phyloP scores from a whole-genome alignment of 768 basidiomycete species.

The Calvatia gigantea region DNA sequence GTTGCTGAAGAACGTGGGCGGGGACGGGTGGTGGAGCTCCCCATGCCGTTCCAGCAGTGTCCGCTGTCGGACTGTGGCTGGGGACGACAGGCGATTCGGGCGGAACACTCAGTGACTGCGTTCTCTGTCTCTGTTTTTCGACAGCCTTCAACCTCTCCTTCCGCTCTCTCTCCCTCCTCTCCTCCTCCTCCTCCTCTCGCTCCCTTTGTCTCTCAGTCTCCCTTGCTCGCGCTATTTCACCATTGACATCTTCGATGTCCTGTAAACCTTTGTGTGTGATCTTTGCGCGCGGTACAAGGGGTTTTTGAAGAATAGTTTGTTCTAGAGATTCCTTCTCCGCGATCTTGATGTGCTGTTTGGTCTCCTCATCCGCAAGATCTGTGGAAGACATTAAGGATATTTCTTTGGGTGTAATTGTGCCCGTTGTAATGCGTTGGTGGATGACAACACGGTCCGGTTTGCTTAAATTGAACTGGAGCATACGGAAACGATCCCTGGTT shows the following conservation, averaged over 20 bases:
- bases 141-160: constrained; percentile 54
- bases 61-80: constrained; percentile 31
- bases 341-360: constrained; percentile 75
- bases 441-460: constrained; percentile 76
- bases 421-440: constrained; percentile 73
- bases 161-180: constrained; percentile 67
- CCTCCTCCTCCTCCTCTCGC: constrained; percentile 64
- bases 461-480: constrained; percentile 84
- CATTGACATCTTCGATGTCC: constrained; percentile 80
- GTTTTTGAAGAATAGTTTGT: constrained; percentile 79
- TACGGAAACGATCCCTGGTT: constrained; percentile 83
- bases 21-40: constrained; percentile 60
- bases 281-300: constrained; percentile 65
- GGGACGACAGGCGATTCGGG: constrained; percentile 66
- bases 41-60: constrained; percentile 37
- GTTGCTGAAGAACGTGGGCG: constrained; percentile 35
- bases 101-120: constrained; percentile 58
- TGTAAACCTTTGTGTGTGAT: constrained; percentile 92
- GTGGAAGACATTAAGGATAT: constrained; percentile 85
- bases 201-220: constrained; percentile 60
- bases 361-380: constrained; percentile 86
- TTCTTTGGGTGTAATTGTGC: constrained; percentile 62
- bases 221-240: constrained; percentile 31
- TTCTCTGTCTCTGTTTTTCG: constrained; percentile 39
- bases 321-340: constrained; percentile 81